These are phyloP conservation scores for Trichophyton mentagrophytes DNA, from an alignment of 2,329 filamentous ascomycete species.

Conservation along the genomic window DNA sequence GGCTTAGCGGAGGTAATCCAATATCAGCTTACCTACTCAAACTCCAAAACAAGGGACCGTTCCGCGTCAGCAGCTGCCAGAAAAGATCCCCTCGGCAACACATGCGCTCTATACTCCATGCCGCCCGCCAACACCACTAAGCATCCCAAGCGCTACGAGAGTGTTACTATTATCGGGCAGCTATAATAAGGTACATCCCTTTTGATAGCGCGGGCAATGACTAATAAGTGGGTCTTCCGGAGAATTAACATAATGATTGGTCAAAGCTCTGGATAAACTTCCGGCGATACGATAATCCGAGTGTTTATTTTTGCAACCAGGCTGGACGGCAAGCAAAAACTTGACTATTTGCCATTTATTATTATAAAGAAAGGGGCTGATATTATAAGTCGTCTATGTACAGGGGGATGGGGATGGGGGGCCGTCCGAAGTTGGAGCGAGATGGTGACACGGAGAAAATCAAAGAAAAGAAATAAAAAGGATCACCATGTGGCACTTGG, in stretches of 20 bases:
- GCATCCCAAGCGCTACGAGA: neutral
- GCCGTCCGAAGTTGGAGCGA: neutral
- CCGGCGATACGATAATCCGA: neutral
- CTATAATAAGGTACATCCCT: neutral
- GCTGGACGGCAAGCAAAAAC: neutral
- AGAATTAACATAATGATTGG: neutral
- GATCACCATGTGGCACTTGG: constrained; percentile 1
- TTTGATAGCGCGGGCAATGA: neutral
- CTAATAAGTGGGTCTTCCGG: neutral
- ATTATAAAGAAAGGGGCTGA: neutral
- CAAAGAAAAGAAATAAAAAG: neutral
- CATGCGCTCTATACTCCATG: no score
- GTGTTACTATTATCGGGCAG: neutral
- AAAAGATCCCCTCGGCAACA: no score
- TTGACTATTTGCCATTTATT: neutral
- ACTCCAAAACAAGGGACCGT: neutral
- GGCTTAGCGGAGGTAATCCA: neutral
- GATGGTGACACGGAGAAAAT: no score
- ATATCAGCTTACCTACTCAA: neutral
- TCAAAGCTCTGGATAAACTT: neutral
- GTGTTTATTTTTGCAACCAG: neutral
- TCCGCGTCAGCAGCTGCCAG: neutral
- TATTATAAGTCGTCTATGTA: neutral
- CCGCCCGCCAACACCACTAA: neutral
- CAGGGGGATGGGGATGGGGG: neutral